Conservation (phyloP, 208 protist species). For the Leishmania tropica region DNA sequence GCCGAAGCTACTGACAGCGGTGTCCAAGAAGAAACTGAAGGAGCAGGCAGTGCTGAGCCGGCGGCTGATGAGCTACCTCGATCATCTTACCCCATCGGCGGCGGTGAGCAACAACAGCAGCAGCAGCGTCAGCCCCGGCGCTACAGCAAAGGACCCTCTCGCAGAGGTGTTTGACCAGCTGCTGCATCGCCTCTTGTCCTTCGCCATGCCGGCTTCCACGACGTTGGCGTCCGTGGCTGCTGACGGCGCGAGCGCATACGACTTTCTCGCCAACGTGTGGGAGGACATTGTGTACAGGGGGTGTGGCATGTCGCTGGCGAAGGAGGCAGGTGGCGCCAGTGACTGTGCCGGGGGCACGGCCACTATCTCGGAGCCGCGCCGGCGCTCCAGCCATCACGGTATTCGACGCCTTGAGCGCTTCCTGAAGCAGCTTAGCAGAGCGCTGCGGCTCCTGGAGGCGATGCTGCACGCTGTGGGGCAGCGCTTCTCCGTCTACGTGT, state of each 20-base stretch:
- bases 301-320: constrained; percentile 27
- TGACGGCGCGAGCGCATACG: constrained; percentile 3
- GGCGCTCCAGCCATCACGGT: constrained; percentile 27
- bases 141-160: constrained; percentile 32
- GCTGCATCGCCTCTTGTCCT: constrained; percentile 69
- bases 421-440: constrained; percentile 56
- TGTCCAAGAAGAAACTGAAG: constrained; percentile 73
- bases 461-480: constrained; percentile 72
- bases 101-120: background rate
- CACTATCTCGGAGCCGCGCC: constrained; percentile 8
- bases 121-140: background rate
- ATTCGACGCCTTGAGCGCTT: constrained; percentile 65
- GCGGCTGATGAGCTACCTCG: constrained; percentile 78
- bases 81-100: constrained; percentile 40
- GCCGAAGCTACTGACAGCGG: constrained; percentile 74
- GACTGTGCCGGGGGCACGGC: constrained; percentile 1
- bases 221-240: constrained; percentile 2
- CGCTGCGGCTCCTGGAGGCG: constrained; percentile 62
- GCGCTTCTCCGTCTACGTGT: constrained; percentile 68
- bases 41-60: constrained; percentile 83
- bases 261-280: constrained; percentile 39
- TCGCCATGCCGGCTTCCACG: constrained; percentile 35
- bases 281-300: constrained; percentile 26
- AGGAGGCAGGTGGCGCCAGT: background rate
- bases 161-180: constrained; percentile 66